phyloP scores from a whole-genome alignment of 1,284 basidiomycete species.

The Ustilago sp. region DNA sequence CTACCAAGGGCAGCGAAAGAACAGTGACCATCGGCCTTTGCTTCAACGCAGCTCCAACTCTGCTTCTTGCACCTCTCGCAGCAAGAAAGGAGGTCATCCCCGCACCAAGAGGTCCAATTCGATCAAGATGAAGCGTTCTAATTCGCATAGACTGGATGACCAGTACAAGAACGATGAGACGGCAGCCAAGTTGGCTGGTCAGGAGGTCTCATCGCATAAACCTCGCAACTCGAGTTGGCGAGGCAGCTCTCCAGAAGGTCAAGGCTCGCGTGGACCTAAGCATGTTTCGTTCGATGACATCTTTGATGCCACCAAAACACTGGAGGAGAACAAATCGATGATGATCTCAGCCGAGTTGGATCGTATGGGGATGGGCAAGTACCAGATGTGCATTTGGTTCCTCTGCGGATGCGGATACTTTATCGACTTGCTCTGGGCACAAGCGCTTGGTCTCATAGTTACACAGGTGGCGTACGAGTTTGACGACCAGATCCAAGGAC shows the following conservation, averaged over 20 bases:
- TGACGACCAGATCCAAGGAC: conserved; percentile 31
- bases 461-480: conserved; percentile 56
- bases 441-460: conserved; percentile 58
- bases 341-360: conserved; percentile 58
- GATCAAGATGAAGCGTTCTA: conserved; percentile 48
- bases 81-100: conserved; percentile 17
- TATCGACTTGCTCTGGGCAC: conserved; percentile 66
- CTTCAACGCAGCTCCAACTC: conserved; percentile 17
- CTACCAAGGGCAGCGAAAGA: conserved; percentile 13
- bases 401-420: conserved; percentile 64
- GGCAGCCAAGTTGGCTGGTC: conserved; percentile 15
- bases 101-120: conserved; percentile 25
- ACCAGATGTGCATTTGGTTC: conserved; percentile 61
- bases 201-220: neutral
- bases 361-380: conserved; percentile 61
- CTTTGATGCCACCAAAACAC: conserved; percentile 55
- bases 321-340: conserved; percentile 58
- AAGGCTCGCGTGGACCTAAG: conserved; percentile 5
- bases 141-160: conserved; percentile 12
- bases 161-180: conserved; percentile 26
- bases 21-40: conserved; percentile 22
- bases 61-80: conserved; percentile 18
- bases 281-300: conserved; percentile 44
- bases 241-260: neutral
- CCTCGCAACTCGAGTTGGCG: neutral